Conservation (phyloP, 331 rosid genomes). For the Malus hybrid region DNA sequence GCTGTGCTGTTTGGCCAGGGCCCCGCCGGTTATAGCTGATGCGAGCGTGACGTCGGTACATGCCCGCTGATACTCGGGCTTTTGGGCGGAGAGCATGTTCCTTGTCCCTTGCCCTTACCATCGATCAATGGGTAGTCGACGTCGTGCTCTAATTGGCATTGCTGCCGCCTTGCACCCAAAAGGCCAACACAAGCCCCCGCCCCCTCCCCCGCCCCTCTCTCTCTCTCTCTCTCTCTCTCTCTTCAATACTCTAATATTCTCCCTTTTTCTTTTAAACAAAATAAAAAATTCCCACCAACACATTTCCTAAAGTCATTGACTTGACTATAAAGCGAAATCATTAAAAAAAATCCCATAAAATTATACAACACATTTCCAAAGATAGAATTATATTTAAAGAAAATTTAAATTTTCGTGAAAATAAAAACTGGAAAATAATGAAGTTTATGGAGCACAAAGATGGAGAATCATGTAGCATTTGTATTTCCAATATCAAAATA, state of each 20-base stretch:
- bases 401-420: no score
- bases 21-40: no score
- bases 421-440: no score
- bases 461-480: neutral
- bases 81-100: no score
- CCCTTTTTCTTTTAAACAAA: neutral
- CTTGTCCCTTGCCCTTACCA: no score
- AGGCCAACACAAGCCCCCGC: neutral
- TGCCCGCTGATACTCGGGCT: no score
- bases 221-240: no score
- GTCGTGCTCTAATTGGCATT: neutral
- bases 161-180: neutral
- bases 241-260: neutral
- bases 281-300: neutral
- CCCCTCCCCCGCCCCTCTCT: no score
- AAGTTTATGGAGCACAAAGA: neutral
- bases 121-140: no score
- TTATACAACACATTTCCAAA: neutral
- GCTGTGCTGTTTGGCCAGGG: no score
- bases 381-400: neutral
- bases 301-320: neutral
- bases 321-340: neutral
- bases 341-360: neutral
- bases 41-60: no score
- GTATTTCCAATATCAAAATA: neutral